Conservation (phyloP, 108 stramenopile genomes). For the Parietichytrium sp. region DNA sequence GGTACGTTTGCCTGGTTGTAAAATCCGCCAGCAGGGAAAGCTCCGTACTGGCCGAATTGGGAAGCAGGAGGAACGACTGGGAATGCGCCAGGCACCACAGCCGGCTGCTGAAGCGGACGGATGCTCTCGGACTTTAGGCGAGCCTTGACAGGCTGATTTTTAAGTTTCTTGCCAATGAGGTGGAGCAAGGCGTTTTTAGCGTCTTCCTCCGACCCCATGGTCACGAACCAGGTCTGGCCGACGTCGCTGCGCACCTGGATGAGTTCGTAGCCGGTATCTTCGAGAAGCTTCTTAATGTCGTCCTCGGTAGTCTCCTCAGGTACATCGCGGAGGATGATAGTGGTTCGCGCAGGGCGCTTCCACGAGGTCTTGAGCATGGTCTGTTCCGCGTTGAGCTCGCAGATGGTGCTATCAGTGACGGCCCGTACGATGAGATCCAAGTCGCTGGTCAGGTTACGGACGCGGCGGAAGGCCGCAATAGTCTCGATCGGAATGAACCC, state of each 20-base stretch:
- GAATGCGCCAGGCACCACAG: not conserved
- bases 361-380: constrained; percentile 52
- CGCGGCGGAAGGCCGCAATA: constrained; percentile 48
- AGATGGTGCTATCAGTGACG: constrained; percentile 48
- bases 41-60: no score
- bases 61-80: not conserved
- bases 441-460: constrained; percentile 56
- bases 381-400: constrained; percentile 48
- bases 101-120: constrained; percentile 2
- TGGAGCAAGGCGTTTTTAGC: constrained; percentile 56
- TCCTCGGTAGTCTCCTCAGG: constrained; percentile 53
- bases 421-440: constrained; percentile 46
- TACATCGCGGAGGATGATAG: constrained; percentile 57
- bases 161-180: constrained; percentile 55
- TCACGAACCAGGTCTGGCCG: constrained; percentile 63
- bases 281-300: not conserved
- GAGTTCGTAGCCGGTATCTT: constrained; percentile 48
- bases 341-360: constrained; percentile 47
- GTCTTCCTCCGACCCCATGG: constrained; percentile 58
- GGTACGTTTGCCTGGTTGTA: no score
- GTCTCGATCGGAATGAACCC: constrained; percentile 49
- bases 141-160: constrained; percentile 59
- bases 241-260: constrained; percentile 59
- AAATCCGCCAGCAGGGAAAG: no score
- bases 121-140: constrained; percentile 60